Evolutionary conservation across 495 filamentous ascomycete genomes (phyloP), one percentile per base, ranked within the genome.

Genomic region (Penicillium salamii): DNA sequence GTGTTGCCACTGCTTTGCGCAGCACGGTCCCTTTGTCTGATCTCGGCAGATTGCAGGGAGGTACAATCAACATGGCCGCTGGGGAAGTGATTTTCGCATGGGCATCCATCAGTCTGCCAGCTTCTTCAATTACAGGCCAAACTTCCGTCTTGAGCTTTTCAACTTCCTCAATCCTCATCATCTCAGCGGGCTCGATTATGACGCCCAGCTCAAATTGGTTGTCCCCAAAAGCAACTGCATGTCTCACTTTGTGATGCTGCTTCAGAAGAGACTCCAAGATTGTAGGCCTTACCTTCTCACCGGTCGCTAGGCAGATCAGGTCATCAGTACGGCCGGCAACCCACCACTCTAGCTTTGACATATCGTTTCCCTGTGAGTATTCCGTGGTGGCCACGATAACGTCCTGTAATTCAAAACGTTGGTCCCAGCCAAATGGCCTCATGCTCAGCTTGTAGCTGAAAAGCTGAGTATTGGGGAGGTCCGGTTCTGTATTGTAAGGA

Each of bases 11-110:
- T 21, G 15, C 36, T 78, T 34, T 74, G 19, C 67, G 60, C 54
- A 61, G 34, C 17, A 69, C 24, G 5, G 67, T 64, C n/a, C 66
- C 69, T 47, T 74, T 72, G 28, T 67, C 69, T 7, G 69, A 65
- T 43, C 61, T 56, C 15, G 65, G 67, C 36, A 71, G 46, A 3
- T 17, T 8, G 28, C 42, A 33, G 6, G 26, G 48, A 7, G 52
- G 15, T 29, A 70, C 47, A 14, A 72, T 50, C n/a, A 32, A 32
- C n/a, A 32, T n/a, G 13, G 61, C 55, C 0, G 49, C 38, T 34
- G 52, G 50, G 3, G 58, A 60, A 1, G 51, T 57, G 21, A 74
- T 58, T 24, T 53, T 50, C 12, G 62, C 67, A 50, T 69, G 64
- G 15, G 53, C 41, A 45, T 69, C 64, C 39, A 68, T 56, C 17